Conservation (phyloP, 306 rosid genomes). For the Fragaria iinumae region DNA sequence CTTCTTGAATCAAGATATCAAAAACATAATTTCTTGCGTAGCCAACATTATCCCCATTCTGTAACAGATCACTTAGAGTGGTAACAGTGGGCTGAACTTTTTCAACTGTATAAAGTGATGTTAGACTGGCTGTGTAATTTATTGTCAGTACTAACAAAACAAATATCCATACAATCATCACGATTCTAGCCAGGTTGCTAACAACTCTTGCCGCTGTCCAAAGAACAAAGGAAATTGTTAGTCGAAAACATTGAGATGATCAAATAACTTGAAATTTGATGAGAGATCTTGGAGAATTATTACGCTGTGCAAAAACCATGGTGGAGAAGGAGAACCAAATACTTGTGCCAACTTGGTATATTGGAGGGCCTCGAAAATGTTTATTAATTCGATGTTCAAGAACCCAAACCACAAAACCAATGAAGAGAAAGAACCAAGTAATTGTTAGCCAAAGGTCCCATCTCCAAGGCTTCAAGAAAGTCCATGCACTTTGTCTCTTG, state of each 20-base stretch:
- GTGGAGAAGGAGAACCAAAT: not conserved
- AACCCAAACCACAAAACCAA: not conserved
- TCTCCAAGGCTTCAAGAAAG: not conserved
- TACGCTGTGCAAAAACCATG: not conserved
- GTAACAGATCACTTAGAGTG: constrained; percentile 33
- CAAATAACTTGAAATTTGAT: too few species aligned
- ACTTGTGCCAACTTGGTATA: not conserved
- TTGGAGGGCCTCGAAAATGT: constrained; percentile 10
- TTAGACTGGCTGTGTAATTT: not conserved
- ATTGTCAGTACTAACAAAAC: not conserved
- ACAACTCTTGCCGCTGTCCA: not conserved
- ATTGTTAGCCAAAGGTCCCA: not conserved
- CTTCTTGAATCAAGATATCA: too few species aligned
- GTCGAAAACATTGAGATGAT: too few species aligned
- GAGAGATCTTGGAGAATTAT: too few species aligned
- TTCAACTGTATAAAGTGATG: constrained; percentile 35
- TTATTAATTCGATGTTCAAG: constrained; percentile 15
- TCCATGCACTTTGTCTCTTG: too few species aligned
- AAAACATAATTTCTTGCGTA: not conserved
- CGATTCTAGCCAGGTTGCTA: not conserved
- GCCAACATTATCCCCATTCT: constrained; percentile 44
- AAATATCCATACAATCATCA: not conserved
- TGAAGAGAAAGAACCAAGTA: not conserved
- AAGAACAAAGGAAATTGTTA: not conserved
- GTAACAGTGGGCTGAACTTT: constrained; percentile 42